Percentiles rank a stretch among this genome's conserved stretches.
Conservation (phyloP, 352 stramenopile species). For the Thalassiosira allenii region DNA sequence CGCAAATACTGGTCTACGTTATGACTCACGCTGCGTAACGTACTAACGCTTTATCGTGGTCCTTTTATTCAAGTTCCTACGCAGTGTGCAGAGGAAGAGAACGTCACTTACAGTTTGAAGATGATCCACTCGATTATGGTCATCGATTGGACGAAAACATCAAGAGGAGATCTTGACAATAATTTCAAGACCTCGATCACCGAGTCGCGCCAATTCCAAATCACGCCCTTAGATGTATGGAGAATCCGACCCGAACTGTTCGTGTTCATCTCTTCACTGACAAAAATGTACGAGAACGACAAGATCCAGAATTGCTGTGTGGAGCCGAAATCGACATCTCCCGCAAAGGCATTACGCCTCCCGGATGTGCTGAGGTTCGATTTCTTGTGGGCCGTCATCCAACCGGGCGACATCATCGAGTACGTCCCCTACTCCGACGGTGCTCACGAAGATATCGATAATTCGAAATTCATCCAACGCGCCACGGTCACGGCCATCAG, state of each 20-base stretch:
- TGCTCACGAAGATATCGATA: background rate
- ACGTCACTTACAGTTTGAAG: background rate
- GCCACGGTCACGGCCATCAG: background rate
- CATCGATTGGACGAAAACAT: background rate
- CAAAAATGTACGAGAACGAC: no score
- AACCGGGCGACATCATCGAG: background rate
- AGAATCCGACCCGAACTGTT: no score
- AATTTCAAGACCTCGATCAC: background rate
- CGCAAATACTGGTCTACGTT: no score
- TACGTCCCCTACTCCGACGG: background rate
- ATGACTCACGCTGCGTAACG: no score
- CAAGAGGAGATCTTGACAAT: background rate
- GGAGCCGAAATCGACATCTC: background rate
- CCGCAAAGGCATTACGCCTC: no score
- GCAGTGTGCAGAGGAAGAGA: background rate
- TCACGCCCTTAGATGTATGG: no score
- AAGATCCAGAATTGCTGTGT: no score
- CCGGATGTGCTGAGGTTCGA: background rate
- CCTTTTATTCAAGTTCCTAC: background rate
- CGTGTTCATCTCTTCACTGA: no score
- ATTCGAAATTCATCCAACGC: background rate
- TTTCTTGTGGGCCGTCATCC: background rate
- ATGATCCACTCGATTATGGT: background rate
- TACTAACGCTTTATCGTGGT: no score
- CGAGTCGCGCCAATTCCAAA: background rate